Evolutionary conservation across 345 rosid genomes (phyloP).

Genomic region (Iberis pinnata): DNA sequence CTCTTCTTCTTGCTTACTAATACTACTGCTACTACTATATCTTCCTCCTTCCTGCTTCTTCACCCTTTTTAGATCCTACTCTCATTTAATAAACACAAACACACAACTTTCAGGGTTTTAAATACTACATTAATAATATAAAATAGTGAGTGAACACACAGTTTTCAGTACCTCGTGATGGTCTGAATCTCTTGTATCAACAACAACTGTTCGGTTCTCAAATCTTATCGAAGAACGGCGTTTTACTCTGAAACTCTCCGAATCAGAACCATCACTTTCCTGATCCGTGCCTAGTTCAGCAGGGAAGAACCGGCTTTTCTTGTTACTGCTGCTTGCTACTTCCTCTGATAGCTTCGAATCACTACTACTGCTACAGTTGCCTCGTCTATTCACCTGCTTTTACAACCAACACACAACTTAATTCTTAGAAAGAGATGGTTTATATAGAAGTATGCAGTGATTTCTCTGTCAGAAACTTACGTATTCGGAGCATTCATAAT

Average conservation of each 20-base stretch:
- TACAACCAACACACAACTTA: no score
- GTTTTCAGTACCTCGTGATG: conserved; percentile 50
- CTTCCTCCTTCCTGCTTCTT: conserved; percentile 26
- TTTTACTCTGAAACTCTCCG: conserved; percentile 80
- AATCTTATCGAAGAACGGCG: conserved; percentile 67
- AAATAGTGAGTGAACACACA: neutral
- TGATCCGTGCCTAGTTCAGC: conserved; percentile 35
- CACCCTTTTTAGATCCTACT: conserved; percentile 19
- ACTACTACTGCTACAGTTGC: conserved; percentile 37
- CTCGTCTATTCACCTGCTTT: conserved; percentile 42
- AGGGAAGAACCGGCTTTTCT: conserved; percentile 30
- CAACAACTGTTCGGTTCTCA: conserved; percentile 48
- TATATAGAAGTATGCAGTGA: neutral
- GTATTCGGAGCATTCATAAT: conserved; percentile 34
- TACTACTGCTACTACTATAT: conserved; percentile 18
- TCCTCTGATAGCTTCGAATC: conserved; percentile 35
- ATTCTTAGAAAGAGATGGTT: neutral
- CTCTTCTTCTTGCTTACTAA: conserved; percentile 22
- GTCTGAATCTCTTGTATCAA: conserved; percentile 36
- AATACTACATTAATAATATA: neutral
- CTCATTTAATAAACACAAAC: neutral
- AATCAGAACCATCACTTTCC: conserved; percentile 78
- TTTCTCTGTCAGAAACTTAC: conserved; percentile 43
- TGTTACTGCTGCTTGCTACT: conserved; percentile 31
- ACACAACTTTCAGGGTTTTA: neutral